Conservation (phyloP, 495 filamentous ascomycete genomes). For the Aspergillus coremiiformis region DNA sequence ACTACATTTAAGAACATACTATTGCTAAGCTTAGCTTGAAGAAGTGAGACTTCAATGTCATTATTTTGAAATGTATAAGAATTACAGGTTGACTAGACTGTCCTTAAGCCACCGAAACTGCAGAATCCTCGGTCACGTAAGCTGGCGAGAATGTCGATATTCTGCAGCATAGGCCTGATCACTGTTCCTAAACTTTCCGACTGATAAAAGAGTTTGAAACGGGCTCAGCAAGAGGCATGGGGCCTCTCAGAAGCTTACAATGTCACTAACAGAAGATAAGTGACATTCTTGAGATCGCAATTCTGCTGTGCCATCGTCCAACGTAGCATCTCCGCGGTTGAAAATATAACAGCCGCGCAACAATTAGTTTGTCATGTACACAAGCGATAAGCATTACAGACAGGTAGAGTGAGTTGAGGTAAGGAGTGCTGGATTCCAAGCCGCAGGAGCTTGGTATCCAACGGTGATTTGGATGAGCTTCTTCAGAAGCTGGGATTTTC, state of each 20-base stretch:
- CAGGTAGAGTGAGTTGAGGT: neutral
- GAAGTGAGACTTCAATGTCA: no score
- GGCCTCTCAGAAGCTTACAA: neutral
- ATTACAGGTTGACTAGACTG: no score
- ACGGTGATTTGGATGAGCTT: neutral
- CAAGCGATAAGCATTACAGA: neutral
- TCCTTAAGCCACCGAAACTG: no score
- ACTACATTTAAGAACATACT: no score
- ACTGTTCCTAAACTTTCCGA: no score
- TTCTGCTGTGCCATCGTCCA: neutral
- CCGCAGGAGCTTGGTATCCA: neutral
- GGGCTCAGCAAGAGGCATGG: neutral
- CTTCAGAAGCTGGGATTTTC: neutral
- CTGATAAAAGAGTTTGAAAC: neutral
- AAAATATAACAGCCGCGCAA: neutral
- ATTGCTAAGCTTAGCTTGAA: no score
- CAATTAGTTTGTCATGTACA: neutral
- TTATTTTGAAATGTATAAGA: no score
- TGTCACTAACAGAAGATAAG: neutral
- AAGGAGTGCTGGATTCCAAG: neutral
- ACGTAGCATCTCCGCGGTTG: neutral
- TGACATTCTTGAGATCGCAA: neutral
- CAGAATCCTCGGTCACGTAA: neutral
- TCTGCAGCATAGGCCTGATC: neutral
- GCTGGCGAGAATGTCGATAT: neutral